Evolutionary conservation across 495 filamentous ascomycete genomes (phyloP).

Genomic region (Lophium mytilinum): DNA sequence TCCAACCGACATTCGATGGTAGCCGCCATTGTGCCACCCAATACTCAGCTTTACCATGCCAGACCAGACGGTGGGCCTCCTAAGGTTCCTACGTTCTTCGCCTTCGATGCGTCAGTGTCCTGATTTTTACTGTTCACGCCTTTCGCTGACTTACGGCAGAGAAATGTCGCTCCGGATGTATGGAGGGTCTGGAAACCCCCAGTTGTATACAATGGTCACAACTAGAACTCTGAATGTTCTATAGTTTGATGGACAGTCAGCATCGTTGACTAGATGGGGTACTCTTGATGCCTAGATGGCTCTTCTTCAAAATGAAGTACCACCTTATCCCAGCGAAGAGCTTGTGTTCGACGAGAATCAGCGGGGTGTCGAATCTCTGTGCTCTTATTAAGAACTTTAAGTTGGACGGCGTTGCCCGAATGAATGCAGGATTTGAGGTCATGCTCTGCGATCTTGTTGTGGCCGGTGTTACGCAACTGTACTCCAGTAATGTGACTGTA

Average conservation of each 20-base stretch:
- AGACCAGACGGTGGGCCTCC: not conserved
- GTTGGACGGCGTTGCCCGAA: not conserved
- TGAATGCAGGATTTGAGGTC: slow-evolving; percentile 1
- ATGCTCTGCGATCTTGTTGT: not conserved
- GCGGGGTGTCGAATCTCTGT: not conserved
- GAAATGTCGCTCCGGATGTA: slow-evolving; percentile 2
- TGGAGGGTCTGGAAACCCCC: not conserved
- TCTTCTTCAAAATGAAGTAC: not conserved
- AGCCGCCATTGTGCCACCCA: not conserved
- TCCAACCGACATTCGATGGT: not conserved
- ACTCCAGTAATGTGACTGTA: not conserved
- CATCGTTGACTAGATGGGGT: not conserved
- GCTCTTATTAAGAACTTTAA: not conserved
- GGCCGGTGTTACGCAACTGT: not conserved
- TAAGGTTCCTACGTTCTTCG: not conserved
- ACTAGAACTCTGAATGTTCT: not conserved
- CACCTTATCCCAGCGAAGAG: not conserved
- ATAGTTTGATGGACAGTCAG: not conserved
- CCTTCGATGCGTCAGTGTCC: not conserved
- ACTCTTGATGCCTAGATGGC: not conserved
- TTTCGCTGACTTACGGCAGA: not conserved
- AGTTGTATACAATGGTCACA: not conserved
- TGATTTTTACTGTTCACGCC: too few species aligned
- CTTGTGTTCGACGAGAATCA: not conserved
- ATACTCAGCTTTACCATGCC: not conserved